These are phyloP conservation scores for Spathaspora passalidarum DNA, from an alignment of 805 yeast genomes.

Conservation along the genomic window DNA sequence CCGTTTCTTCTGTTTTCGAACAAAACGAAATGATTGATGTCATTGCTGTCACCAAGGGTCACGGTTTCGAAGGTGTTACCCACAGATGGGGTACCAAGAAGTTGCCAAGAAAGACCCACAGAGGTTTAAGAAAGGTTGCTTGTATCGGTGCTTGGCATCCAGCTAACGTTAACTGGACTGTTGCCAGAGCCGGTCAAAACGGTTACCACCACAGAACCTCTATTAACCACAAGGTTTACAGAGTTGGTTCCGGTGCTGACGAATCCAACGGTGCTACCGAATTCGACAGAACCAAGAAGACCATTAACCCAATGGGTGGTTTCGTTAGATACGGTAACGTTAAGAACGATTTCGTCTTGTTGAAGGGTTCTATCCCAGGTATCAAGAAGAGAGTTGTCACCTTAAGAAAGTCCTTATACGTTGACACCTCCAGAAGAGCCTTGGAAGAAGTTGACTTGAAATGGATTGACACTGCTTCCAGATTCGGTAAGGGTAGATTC, in stretches of 20 bases:
- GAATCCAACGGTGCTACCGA: conserved; percentile 93
- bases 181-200: conserved; percentile 99
- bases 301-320: conserved; percentile 99
- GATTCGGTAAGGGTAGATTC: conserved; percentile 99
- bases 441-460: conserved; percentile 93
- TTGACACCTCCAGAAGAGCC: conserved; percentile 97
- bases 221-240: conserved; percentile 99
- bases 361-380: conserved; percentile 99
- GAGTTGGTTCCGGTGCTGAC: conserved; percentile 96
- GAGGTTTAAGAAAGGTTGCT: conserved; percentile 99
- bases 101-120: conserved; percentile 99
- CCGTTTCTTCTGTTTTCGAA: conserved; percentile 94
- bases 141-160: conserved; percentile 99
- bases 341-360: conserved; percentile 94
- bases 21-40: conserved; percentile 98
- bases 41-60: conserved; percentile 99
- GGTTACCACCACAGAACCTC: conserved; percentile 99
- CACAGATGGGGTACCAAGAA: conserved; percentile 99
- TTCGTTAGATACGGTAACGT: conserved; percentile 99
- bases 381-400: conserved; percentile 99
- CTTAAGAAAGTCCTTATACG: conserved; percentile 97
- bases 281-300: conserved; percentile 99
- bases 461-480: conserved; percentile 99
- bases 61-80: conserved; percentile 99
- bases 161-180: conserved; percentile 99